These are phyloP conservation scores for Camellia sinensis DNA, from an alignment of 148 eudicot genomes.

Conservation along the genomic window DNA sequence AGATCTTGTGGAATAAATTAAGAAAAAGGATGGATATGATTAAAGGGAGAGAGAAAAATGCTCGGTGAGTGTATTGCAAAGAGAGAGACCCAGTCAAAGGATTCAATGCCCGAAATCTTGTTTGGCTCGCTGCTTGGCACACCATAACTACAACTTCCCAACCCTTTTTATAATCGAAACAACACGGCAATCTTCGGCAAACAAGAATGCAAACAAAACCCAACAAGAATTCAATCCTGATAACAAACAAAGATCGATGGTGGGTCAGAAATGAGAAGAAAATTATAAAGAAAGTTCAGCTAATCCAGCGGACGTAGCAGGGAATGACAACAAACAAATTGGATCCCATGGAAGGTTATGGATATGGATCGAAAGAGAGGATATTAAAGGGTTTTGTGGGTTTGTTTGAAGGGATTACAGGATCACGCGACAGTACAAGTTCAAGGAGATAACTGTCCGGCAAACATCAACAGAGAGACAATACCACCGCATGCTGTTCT, in stretches of 20 bases:
- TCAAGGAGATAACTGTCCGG: constrained; percentile 66
- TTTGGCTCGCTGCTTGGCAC: constrained; percentile 95
- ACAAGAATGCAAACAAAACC: constrained; percentile 14
- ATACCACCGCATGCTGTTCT: constrained; percentile 84
- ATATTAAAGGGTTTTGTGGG: neutral
- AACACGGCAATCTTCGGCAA: constrained; percentile 15
- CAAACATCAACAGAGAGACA: constrained; percentile 68
- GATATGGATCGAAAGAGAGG: neutral
- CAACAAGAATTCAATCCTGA: neutral
- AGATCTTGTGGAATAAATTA: no score
- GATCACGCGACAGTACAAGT: constrained; percentile 82
- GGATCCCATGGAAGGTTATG: constrained; percentile 63
- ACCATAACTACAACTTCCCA: constrained; percentile 83
- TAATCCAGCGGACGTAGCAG: constrained; percentile 73
- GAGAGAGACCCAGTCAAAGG: no score
- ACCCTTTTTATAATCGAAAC: constrained; percentile 14
- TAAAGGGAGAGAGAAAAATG: no score
- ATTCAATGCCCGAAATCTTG: constrained; percentile 91
- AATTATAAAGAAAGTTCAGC: constrained; percentile 40
- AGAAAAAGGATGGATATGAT: no score
- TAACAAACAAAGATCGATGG: neutral
- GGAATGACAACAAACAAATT: constrained; percentile 63
- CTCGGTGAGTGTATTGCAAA: no score
- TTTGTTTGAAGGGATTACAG: constrained; percentile 40
- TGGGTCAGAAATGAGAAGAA: neutral